Base-by-base conservation (phyloP, 2,329 filamentous ascomycete species). In the Aureobasidium sp. region DNA sequence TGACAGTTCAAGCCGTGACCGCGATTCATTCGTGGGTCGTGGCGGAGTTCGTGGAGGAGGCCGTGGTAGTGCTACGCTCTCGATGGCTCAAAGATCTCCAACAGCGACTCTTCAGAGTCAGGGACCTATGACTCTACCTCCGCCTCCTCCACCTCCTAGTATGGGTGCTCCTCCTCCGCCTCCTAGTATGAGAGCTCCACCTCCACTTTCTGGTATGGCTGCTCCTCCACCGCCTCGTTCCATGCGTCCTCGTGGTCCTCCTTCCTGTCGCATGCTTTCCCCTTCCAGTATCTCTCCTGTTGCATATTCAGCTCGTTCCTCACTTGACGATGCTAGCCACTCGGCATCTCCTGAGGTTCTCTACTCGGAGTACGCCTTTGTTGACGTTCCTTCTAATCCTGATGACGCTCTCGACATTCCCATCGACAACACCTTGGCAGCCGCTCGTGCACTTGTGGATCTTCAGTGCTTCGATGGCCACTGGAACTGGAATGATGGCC, bases 381-480 rank as follows among this genome's bases (percentile, higher is more conserved):
- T 5, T 9, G 7, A 34, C 7, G 7, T 2, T 3, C 46, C 46
- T 29, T 17, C 26, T 48, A 1, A 15, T n/a, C 2, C 32, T 13
- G 44, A 20, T 1, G 8, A 15, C 13, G 8, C 10, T 26, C 6
- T 10, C 13, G 12, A 3, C 34, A 50, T 55, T 26, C 46, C 29
- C 7, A 43, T 10, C 15, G 9, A 52, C 6, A 26, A 62, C 20
- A 36, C 26, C 2, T 66, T 69, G 43, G 63, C 67, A 3, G 63
- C 65, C 15, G 70, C 84, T 39, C 70, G 78, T 13, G 66, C 65
- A 0, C 68, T 88, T 2, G 82, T 87, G 5, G 67, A 67, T 0
- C 72, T 84, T 3, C 87, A 89, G 69, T 73, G 72, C 0, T 87
- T 85, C 64, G 73, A 79, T 1, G 85, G 85, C 0, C 76, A 69